Evolutionary conservation across 352 stramenopile genomes (phyloP), one percentile per base, ranked within the genome.

Genomic region (Plasmopara halstedii): DNA sequence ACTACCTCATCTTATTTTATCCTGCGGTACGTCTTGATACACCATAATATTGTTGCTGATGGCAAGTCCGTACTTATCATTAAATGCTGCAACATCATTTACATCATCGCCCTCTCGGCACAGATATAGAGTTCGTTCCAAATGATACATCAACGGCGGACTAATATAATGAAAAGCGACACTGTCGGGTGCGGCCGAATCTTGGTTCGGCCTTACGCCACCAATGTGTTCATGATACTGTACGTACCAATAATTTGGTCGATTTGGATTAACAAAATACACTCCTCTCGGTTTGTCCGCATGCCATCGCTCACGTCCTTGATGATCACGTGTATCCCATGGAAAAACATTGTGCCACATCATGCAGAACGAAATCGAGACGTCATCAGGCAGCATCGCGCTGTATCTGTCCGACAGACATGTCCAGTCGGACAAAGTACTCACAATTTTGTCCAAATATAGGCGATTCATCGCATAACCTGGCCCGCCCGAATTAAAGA

Each of bases 351-450:
- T 53, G 48, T 86, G 44, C 77, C 77, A 92, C 70, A 85, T 87
- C 74, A 92, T 87, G 33, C 80, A 92, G 54, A 87, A 92, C 50
- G 80, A 85, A 42, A 92, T 85, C 34, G 74, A 75, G 22, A 68
- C 69, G 40, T 92, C 80, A 41, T 92, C 77, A 4, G 80, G 77
- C 26, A 92, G 59, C 75, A 84, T 88, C 43, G 77, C 61, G 35
- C 73, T 87, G 53, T 70, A 64, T 34, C 46, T 46, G 42, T 88
- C 73, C 20, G 73, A 87, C 18, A 92, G 43, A 27, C 80, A 92
- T 21, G 46, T 76, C 50, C 54, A 65, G 20, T 83, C 62, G 2
- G 68, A 57, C 18, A 88, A 40, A 29, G 70, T 74, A 13, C 43
- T 53, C 3, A 91, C 66, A 15, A 91, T 71, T 46, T 77, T 73